These are phyloP conservation scores for Patellaria atrata DNA, from an alignment of 495 filamentous ascomycete species.

Conservation along the genomic window DNA sequence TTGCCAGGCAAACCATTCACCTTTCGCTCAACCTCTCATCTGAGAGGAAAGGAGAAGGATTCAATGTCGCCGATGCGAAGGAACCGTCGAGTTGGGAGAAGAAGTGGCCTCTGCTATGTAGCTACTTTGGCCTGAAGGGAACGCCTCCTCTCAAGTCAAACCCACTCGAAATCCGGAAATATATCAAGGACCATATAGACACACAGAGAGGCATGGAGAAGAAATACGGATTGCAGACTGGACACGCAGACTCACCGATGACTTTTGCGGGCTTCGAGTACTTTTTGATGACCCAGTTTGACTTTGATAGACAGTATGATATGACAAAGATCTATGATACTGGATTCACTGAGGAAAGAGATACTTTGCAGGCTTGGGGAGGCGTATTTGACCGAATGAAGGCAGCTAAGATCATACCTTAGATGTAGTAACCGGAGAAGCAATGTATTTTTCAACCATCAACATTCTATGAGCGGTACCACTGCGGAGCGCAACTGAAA, in stretches of 20 bases:
- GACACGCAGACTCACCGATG: slow-evolving; percentile 19
- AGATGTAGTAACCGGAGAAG: no score
- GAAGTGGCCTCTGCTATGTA: slow-evolving; percentile 23
- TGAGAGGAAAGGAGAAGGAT: slow-evolving; percentile 16
- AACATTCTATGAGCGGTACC: no score
- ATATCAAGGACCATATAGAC: slow-evolving; percentile 21
- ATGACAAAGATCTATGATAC: slow-evolving; percentile 23
- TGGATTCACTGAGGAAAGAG: slow-evolving; percentile 22
- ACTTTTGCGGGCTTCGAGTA: slow-evolving; percentile 23
- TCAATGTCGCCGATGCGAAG: slow-evolving; percentile 24
- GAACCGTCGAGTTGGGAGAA: slow-evolving; percentile 15
- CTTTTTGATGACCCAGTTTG: slow-evolving; percentile 23
- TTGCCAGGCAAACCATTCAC: slow-evolving; percentile 23
- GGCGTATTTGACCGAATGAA: slow-evolving; percentile 23
- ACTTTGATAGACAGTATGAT: slow-evolving; percentile 27
- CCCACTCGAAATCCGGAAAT: slow-evolving; percentile 17
- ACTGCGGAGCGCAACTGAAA: no score
- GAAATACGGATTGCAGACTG: slow-evolving; percentile 21
- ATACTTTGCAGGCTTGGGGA: slow-evolving; percentile 18
- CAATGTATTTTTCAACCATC: no score
- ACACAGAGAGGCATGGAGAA: slow-evolving; percentile 21
- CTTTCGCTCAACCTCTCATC: slow-evolving; percentile 11
- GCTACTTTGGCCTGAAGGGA: slow-evolving; percentile 24
- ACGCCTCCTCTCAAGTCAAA: slow-evolving; percentile 7
- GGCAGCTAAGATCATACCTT: slow-evolving; percentile 22